A percentile compares a stretch with the other conserved stretches of the same genome.
phyloP scores from a whole-genome alignment of 176 grass and related monocot genomes.

The Thalia dealbata region DNA sequence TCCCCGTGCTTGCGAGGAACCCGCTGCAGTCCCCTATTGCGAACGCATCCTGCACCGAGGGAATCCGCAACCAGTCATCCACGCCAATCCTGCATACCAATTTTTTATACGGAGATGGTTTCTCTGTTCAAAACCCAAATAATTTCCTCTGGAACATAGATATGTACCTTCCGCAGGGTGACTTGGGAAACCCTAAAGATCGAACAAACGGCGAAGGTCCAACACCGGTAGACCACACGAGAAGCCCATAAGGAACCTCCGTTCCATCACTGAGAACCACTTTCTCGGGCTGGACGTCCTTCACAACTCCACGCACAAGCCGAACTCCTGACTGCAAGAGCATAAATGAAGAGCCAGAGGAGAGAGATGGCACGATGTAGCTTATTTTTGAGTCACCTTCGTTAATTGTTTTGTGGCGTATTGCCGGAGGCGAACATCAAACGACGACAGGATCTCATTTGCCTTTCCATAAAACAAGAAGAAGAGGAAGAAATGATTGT shows the following conservation, averaged over 20 bases:
- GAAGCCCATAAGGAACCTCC: constrained; percentile 83
- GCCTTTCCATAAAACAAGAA: constrained; percentile 43
- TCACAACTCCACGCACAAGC: constrained; percentile 77
- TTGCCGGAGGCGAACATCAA: constrained; percentile 88
- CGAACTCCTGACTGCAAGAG: constrained; percentile 64
- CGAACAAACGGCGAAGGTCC: constrained; percentile 67
- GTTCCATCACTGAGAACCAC: constrained; percentile 73
- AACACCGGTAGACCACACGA: constrained; percentile 96
- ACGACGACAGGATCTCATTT: constrained; percentile 92
- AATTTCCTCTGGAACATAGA: neutral
- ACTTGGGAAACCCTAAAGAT: constrained; percentile 70
- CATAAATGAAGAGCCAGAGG: too few species aligned
- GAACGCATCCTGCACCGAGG: constrained; percentile 65
- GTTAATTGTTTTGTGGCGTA: constrained; percentile 80
- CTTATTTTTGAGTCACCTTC: constrained; percentile 37
- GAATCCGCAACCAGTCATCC: constrained; percentile 80
- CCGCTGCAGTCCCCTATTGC: constrained; percentile 92
- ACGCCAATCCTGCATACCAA: constrained; percentile 80
- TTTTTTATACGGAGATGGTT: neutral
- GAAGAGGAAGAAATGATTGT: neutral
- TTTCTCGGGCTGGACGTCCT: constrained; percentile 72
- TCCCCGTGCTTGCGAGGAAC: constrained; percentile 75
- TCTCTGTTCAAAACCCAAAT: neutral
- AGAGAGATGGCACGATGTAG: neutral
- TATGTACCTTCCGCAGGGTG: constrained; percentile 69